These are phyloP conservation scores for Aspergillus sp. DNA, from an alignment of 2,329 filamentous ascomycete species.

Conservation along the genomic window DNA sequence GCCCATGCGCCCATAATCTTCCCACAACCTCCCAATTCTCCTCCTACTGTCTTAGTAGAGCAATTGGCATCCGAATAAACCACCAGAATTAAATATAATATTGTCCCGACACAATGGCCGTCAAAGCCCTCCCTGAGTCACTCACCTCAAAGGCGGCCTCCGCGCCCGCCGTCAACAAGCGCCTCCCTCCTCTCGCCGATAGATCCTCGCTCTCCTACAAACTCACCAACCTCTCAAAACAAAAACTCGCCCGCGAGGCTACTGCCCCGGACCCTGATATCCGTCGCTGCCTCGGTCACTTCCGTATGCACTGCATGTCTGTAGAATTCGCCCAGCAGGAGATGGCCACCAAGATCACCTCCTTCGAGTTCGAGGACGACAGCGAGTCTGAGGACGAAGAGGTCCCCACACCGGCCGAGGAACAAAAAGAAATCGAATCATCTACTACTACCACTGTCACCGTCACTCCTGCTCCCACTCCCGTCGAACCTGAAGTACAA, in stretches of 20 bases:
- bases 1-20: background rate
- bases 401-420: background rate
- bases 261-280: slow-evolving; percentile 36
- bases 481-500: slow-evolving; percentile 9
- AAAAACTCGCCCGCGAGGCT: slow-evolving; percentile 36
- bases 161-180: slow-evolving; percentile 30
- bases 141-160: slow-evolving; percentile 23
- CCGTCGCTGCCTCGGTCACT: slow-evolving; percentile 36
- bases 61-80: background rate
- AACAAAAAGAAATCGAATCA: background rate
- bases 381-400: slow-evolving; percentile 21
- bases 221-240: slow-evolving; percentile 36
- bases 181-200: slow-evolving; percentile 37
- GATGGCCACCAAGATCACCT: slow-evolving; percentile 36
- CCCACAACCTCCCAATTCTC: background rate
- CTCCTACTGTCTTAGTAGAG: background rate
- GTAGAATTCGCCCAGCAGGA: slow-evolving; percentile 36
- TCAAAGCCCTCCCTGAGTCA: slow-evolving; percentile 16
- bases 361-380: slow-evolving; percentile 36
- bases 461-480: background rate
- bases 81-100: background rate
- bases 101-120: slow-evolving; percentile 22
- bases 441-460: background rate
- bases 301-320: slow-evolving; percentile 33
- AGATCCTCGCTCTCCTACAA: slow-evolving; percentile 35